Evolutionary conservation across 106 monocot species (phyloP), one percentile per base, ranked within the genome.

Genomic region (Allium cepa): DNA sequence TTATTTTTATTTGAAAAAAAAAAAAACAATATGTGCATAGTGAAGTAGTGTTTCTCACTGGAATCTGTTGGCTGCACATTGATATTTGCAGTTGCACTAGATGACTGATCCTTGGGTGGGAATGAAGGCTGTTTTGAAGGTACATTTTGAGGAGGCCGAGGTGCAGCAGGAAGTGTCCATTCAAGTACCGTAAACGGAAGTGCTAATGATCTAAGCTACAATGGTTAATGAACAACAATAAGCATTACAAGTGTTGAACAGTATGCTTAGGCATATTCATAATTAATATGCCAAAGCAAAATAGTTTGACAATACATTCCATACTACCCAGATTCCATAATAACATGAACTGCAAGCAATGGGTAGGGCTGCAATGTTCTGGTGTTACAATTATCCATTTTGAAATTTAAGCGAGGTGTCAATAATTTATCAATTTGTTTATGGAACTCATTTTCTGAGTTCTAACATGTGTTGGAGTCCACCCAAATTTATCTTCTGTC

Each of bases 101-200:
- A 73, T 69, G 76, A 47, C 45, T 67, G 80, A 9, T 87, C 86
- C 78, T 72, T 80, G 17, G 78, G 72, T 13, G 78, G 72, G 66
- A 67, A 66, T 71, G 84, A 77, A 13, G 80, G 64, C 52, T 93
- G 84, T 53, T 50, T 84, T 57, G 96, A 76, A 74, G 88, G 73
- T 62, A 63, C 83, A 72, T 82, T 79, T 68, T 86, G 90, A 71
- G 47, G 57, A 66, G 99, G 93, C 28, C 93, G 79, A 72, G 99
- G 87, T 70, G 79, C 87, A 78, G 76, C 56, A 64, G 99, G 99
- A 58, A 99, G 93, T 63, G 99, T 99, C 99, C 99, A 99, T 73
- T 99, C 99, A 74, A 99, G 67, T 59, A 99, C 99, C 11, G 99
- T 87, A 87, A 99, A 99, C 67, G 99, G 99, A 80, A 99, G 93